Evolutionary conservation across 2,329 filamentous ascomycete species (phyloP), one percentile per base, ranked within the genome.

Genomic region (Fusarium mexicanum): DNA sequence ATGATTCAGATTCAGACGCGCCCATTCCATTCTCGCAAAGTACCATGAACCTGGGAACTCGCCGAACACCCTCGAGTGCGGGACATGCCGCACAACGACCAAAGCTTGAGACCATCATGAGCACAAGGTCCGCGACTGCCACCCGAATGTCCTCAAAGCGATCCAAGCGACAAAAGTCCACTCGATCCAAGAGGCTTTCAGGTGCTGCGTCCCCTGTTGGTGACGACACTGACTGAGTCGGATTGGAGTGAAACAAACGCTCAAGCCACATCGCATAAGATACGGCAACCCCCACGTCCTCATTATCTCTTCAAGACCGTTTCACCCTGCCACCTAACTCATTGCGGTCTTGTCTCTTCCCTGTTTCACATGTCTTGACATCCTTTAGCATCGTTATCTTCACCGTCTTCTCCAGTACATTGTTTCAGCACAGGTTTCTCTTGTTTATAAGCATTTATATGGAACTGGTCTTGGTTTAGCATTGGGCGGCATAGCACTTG

Each of bases 21-120:
- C 69, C 75, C 35, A 66, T 73, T 38, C 67, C 74, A 22, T 77
- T 75, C 47, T 77, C 75, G 43, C 76, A 76, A 26, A 78, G 75
- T 35, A 74, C 76, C 46, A 77, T 70, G 54, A 70, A 40, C 26
- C 46, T 73, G 51, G 79, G 74, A 72, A 80, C 78, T 44, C 73
- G 76, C 31, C 72, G 65, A 35, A 66, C 66, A 24, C 55, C 57
- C 41, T 79, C 78, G 37, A 66, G 75, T 13, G 66, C 76, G 20
- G 76, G 77, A 14, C 83, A 83, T 66, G 83, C 80, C 41, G 83
- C 82, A 1, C 83, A 83, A 69, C 81, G 84, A 51, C 85, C 86
- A 9, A 85, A 83, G 75, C 79, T 88, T 41, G 83, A 85, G 65
- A 87, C 86, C 16, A 87, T 87, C 24, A 68, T 81, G 57, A 86